phyloP scores from a whole-genome alignment of 2,329 filamentous ascomycete species.

The Beauveria asiatica region DNA sequence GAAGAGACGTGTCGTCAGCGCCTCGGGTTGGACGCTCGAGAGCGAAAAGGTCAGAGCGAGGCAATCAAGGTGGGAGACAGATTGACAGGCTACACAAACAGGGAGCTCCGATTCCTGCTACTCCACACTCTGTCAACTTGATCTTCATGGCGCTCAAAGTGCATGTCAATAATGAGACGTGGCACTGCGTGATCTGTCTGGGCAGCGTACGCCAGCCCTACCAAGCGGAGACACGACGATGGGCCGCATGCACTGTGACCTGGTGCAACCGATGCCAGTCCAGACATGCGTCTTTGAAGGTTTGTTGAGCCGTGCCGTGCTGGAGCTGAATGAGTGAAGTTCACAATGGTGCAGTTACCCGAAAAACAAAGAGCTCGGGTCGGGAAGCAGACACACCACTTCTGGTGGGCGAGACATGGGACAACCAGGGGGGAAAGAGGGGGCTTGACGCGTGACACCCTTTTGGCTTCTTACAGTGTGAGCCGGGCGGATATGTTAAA shows the following conservation, averaged over 20 bases:
- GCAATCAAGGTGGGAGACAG: too few relatives aligned
- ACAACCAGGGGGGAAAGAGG: neutral
- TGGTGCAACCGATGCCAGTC: neutral
- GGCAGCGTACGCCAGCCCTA: neutral
- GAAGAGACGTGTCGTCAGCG: neutral
- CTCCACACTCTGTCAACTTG: neutral
- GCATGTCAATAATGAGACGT: neutral
- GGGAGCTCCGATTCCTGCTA: too few relatives aligned
- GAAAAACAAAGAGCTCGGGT: neutral
- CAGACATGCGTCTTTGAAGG: neutral
- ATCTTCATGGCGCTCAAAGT: neutral
- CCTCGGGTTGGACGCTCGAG: neutral
- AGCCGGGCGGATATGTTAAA: neutral
- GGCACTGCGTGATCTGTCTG: neutral
- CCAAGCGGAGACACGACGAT: neutral
- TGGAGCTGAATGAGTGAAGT: neutral
- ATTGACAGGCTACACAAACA: too few relatives aligned
- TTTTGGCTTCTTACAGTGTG: neutral
- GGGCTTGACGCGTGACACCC: neutral
- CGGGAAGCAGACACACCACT: neutral
- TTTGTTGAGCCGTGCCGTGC: neutral
- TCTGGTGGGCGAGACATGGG: neutral
- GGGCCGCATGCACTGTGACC: neutral
- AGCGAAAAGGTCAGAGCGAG: too few relatives aligned
- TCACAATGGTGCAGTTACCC: neutral